Evolutionary conservation across 176 grass and related monocot genomes (phyloP), one percentile per base, ranked within the genome.

Genomic region (Bothriochloa decipiens): DNA sequence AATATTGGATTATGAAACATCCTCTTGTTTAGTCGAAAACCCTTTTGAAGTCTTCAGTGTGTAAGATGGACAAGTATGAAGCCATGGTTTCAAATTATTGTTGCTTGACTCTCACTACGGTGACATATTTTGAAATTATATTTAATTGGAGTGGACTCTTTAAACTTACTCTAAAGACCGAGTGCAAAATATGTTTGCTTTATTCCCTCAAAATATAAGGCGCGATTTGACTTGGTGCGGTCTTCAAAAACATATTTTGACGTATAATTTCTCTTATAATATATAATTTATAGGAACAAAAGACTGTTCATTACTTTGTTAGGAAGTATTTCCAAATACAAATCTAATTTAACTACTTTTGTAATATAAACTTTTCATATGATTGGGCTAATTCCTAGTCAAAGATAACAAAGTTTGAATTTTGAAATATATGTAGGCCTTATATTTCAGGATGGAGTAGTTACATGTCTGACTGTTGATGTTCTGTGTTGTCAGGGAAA

Each of bases 401-500:
- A 62, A 26, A 62, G n/a, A 26, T 62, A 61, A 1, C 58, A 62
- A 61, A 62, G n/a, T 62, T 62, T 62, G n/a, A 25, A 61, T 61
- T 11, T 60, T 60, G n/a, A 61, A 25, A 61, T 58, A 58, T 20
- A 58, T 25, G 8, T 3, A 58, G 8, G 8, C 20, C 8, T 58
- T 58, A 58, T 58, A 58, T 58, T 58, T n/a, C 18, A 58, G 18
- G 53, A 58, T 58, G 57, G 57, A 26, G 58, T 15, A 70, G 79
- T 39, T 39, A 53, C 60, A 55, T 72, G 18, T 78, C 46, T 68
- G 61, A 86, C 46, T 49, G 17, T 36, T 83, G 15, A 85, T n/a
- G 14, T 68, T 72, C 23, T 88, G 12, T 80, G 57, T 80, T 73
- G 64, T 76, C 70, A 95, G 92, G 95, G 95, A 93, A 86, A 91